phyloP scores from a whole-genome alignment of 169 alveolate genomes.

The Theileria luwenshuni region DNA sequence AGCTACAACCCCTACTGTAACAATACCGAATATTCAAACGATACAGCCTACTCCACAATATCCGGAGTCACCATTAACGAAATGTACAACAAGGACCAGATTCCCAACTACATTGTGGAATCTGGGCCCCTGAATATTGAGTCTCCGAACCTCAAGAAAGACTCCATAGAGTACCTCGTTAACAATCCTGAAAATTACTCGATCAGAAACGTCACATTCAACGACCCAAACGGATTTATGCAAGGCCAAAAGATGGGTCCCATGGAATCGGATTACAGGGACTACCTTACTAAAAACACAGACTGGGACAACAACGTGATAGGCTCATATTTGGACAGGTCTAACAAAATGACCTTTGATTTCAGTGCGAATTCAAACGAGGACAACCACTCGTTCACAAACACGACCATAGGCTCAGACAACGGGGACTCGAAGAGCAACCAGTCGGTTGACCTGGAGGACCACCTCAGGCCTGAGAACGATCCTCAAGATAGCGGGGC shows the following conservation, averaged over 20 bases:
- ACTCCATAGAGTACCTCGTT: background rate
- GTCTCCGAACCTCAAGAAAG: background rate
- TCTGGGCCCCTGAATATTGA: background rate
- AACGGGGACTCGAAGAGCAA: background rate
- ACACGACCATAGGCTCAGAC: background rate
- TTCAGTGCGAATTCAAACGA: background rate
- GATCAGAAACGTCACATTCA: background rate
- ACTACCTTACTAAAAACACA: no score
- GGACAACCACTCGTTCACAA: background rate
- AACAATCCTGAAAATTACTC: background rate
- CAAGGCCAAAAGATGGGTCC: no score
- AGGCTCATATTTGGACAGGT: no score
- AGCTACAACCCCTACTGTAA: background rate
- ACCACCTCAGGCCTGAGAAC: background rate
- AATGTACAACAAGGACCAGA: constrained; percentile 63
- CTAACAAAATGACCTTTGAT: no score
- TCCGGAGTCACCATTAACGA: constrained; percentile 4
- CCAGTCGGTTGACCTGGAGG: background rate
- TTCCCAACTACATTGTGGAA: constrained; percentile 6
- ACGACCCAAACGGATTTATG: no score
- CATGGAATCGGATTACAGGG: no score
- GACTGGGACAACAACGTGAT: no score
- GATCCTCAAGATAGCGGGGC: background rate
- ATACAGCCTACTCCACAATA: background rate
- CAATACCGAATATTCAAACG: background rate